Conservation (phyloP, 306 rosid genomes). For the Trifolium subterraneum region DNA sequence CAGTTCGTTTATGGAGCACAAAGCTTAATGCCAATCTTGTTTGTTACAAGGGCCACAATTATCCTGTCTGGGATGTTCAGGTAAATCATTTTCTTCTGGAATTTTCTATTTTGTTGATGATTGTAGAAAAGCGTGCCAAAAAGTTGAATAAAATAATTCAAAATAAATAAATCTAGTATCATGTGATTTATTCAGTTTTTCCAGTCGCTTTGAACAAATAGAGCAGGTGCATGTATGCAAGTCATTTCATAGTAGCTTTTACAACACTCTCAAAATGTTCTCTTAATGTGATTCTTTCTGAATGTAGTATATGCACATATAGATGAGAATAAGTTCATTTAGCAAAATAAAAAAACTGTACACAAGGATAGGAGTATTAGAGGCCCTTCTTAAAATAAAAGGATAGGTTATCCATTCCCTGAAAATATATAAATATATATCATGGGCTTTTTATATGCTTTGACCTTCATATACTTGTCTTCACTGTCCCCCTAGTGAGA, state of each 20-base stretch:
- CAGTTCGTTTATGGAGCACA: conserved; percentile 97
- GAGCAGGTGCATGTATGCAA: background rate
- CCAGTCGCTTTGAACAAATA: conserved; percentile 15
- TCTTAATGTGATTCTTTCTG: background rate
- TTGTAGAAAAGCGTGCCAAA: conserved; percentile 1
- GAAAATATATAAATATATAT: no score
- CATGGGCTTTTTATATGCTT: no score
- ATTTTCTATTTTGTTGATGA: conserved; percentile 35
- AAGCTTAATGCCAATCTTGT: conserved; percentile 87
- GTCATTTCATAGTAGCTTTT: background rate
- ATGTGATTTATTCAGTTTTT: background rate
- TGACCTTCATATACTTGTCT: no score
- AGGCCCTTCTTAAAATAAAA: conserved; percentile 1
- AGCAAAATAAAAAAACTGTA: background rate
- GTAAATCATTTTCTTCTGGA: conserved; percentile 49
- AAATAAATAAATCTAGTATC: background rate
- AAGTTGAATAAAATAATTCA: background rate
- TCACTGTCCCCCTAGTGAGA: no score
- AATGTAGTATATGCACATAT: background rate
- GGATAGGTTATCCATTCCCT: no score
- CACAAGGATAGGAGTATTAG: background rate
- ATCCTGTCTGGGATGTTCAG: conserved; percentile 99
- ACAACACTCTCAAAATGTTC: background rate
- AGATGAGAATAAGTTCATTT: background rate
- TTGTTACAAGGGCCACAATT: conserved; percentile 98